A percentile compares a stretch with the other conserved stretches of the same genome.
Conservation (phyloP, 805 yeast species). For the Allodekkera sacchari region DNA sequence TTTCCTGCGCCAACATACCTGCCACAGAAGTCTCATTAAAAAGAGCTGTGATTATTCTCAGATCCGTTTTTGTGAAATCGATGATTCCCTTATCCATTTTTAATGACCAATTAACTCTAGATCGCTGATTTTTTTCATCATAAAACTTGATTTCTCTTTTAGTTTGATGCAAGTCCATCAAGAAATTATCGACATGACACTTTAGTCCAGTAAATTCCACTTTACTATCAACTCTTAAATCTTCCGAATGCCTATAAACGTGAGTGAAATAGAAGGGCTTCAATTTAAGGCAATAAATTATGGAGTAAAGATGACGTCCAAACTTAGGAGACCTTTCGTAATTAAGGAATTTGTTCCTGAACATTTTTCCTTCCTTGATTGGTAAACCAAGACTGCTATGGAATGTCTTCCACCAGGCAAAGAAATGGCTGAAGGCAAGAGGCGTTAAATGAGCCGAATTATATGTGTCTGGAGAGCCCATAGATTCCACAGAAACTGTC, state of each 20-base stretch:
- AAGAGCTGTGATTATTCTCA: slow-evolving; percentile 55
- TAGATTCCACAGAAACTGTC: slow-evolving; percentile 48
- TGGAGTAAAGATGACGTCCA: slow-evolving; percentile 45
- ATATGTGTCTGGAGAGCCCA: slow-evolving; percentile 24
- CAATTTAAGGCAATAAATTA: slow-evolving; percentile 69
- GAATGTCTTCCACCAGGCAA: slow-evolving; percentile 81
- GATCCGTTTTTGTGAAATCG: slow-evolving; percentile 59
- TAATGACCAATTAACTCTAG: slow-evolving; percentile 42
- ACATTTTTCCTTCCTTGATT: slow-evolving; percentile 64
- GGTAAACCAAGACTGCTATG: slow-evolving; percentile 76
- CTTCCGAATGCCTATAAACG: slow-evolving; percentile 44
- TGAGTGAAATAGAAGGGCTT: slow-evolving; percentile 72
- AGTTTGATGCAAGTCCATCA: slow-evolving; percentile 61
- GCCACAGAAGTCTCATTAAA: slow-evolving; percentile 49
- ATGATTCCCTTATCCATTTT: slow-evolving; percentile 64
- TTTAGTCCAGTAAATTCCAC: slow-evolving; percentile 65
- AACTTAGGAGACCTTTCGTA: slow-evolving; percentile 20
- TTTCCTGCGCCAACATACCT: slow-evolving; percentile 29
- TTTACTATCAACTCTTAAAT: slow-evolving; percentile 31
- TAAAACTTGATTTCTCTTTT: slow-evolving; percentile 29
- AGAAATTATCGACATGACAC: slow-evolving; percentile 44
- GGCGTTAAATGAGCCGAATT: slow-evolving; percentile 79
- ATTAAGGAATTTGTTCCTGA: slow-evolving; percentile 36
- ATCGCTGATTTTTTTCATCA: slow-evolving; percentile 32
- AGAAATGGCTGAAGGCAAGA: slow-evolving; percentile 55